Evolutionary conservation across 2,329 filamentous ascomycete genomes (phyloP).

Genomic region (Ophiosphaerella narmari): DNA sequence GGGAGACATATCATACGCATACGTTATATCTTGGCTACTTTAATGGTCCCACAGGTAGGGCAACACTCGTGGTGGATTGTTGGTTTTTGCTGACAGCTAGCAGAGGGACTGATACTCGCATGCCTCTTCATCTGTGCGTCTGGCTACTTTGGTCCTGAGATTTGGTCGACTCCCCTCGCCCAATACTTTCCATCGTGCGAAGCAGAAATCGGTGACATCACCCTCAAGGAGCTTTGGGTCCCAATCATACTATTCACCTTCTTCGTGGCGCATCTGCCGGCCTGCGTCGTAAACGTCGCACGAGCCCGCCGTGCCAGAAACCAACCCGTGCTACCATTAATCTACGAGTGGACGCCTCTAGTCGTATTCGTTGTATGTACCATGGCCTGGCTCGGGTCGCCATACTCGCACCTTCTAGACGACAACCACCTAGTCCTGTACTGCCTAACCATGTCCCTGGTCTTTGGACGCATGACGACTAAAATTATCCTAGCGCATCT

Average conservation of each 20-base stretch:
- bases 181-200: constrained; percentile 51
- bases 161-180: constrained; percentile 80
- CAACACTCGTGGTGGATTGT: too few species aligned
- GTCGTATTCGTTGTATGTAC: constrained; percentile 76
- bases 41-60: constrained; percentile 80
- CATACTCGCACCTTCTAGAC: constrained; percentile 77
- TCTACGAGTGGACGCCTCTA: constrained; percentile 95
- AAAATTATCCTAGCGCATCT: constrained; percentile 98
- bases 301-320: constrained; percentile 72
- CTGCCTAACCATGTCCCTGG: constrained; percentile 92
- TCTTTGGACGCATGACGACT: constrained; percentile 96
- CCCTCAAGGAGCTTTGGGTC: constrained; percentile 89
- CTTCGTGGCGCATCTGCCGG: constrained; percentile 72
- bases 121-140: constrained; percentile 84
- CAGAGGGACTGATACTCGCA: constrained; percentile 86
- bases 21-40: constrained; percentile 85
- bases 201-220: constrained; percentile 69
- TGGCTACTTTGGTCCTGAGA: constrained; percentile 82
- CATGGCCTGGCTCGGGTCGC: constrained; percentile 85
- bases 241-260: constrained; percentile 56
- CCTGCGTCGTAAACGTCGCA: constrained; percentile 85
- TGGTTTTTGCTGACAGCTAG: constrained; percentile 13
- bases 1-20: constrained; percentile 9
- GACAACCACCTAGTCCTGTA: constrained; percentile 92
- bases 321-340: constrained; percentile 78